Conservation (phyloP, 2,329 filamentous ascomycete genomes). For the Sclerotiophoma versabilis region DNA sequence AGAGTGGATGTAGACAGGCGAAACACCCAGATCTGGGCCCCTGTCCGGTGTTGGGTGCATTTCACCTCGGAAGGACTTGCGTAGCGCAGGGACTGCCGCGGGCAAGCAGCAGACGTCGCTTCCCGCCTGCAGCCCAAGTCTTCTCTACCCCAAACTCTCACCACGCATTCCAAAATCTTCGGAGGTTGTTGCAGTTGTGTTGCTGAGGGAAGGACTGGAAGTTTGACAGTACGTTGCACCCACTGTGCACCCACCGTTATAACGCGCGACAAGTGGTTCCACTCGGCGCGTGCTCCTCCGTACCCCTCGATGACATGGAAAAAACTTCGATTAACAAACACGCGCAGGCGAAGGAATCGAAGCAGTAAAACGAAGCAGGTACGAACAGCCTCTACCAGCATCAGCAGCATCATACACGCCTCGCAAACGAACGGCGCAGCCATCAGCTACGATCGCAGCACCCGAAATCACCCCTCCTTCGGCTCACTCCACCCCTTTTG, state of each 20-base stretch:
- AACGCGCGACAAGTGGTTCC: conserved; percentile 15
- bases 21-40: conserved; percentile 24
- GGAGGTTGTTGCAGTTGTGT: conserved; percentile 51
- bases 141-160: conserved; percentile 31
- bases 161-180: conserved; percentile 24
- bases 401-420: conserved; percentile 8
- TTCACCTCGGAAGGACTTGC: conserved; percentile 36
- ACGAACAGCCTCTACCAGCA: conserved; percentile 21
- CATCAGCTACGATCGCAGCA: conserved; percentile 31
- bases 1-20: conserved; percentile 24
- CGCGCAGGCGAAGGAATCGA: conserved; percentile 45
- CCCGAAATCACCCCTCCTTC: conserved; percentile 26
- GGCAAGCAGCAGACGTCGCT: conserved; percentile 29
- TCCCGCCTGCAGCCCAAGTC: conserved; percentile 34
- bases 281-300: conserved; percentile 33
- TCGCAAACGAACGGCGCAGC: conserved; percentile 15
- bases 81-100: conserved; percentile 31
- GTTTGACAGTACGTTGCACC: conserved; percentile 40
- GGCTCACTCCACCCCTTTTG: conserved; percentile 23
- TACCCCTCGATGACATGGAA: conserved; percentile 40
- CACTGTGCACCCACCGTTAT: conserved; percentile 4
- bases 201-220: conserved; percentile 52
- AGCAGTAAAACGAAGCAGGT: conserved; percentile 40
- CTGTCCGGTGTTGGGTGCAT: conserved; percentile 22
- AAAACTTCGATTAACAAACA: conserved; percentile 40